Base-by-base conservation (phyloP, 2,329 filamentous ascomycete species). In the Metarhizium brunneum region DNA sequence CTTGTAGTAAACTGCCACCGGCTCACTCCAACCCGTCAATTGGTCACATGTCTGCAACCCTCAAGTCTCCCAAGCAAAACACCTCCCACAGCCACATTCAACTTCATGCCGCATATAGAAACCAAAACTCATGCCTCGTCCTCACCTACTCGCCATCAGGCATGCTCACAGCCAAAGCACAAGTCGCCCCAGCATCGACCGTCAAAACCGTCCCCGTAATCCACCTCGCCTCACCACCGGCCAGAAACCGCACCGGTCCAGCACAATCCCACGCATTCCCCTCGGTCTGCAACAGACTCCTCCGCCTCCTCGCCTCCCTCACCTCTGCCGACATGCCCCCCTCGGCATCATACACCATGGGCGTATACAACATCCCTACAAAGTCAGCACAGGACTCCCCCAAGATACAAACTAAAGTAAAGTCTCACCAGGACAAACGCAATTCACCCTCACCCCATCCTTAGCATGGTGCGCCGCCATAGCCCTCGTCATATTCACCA, bases 401-500 rank as follows among this genome's bases (percentile, higher is more conserved):
- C 20, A 25, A 25, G 1, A 25, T 25, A 3, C 25, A 25, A 25
- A 4, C 25, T 25, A 25, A 25, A 25, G 20, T 25, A 25, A 25
- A 25, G 25, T 4, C 25, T 25, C 25, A 25, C 25, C 25, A 1
- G 25, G 75, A 58, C 73, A 76, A 0, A 79, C 75, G 25, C 76
- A 78, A 48, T 79, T 79, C 2, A 79, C 76, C 6, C 76, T 66
- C 18, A 79, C 76, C 4, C 72, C 71, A 2, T 76, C 68, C 20
- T 61, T 56, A 4, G 69, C 76, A 59, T 79, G 76, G 36, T 79
- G 73, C 1, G 74, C 73, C 1, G 77, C 76, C 76, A 80, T 79
- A 1, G 76, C 74, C 1, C 75, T 62, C 1, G 77, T 79, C 76
- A 80, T 78, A 29, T 79, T 74, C 2, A 79, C 69, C 1, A 79